Evolutionary conservation across 176 grass and related monocot genomes (phyloP), one percentile per base, ranked within the genome.

Genomic region (Bolboschoenus planiculmis): DNA sequence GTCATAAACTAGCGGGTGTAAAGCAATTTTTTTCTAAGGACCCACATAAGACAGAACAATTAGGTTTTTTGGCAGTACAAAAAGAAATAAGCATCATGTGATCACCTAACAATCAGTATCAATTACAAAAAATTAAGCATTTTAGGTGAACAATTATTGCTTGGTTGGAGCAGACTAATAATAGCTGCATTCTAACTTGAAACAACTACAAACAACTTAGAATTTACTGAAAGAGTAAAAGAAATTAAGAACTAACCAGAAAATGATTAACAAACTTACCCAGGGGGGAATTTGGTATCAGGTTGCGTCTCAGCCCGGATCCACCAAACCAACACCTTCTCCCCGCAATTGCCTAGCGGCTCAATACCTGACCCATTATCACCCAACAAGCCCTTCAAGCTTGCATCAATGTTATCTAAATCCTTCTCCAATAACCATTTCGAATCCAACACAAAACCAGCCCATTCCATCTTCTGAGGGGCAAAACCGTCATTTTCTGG

Each of bases 241-340:
- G 71, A 76, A 39, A 63, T 31, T 20, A 11, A 62, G 42, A 65
- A 65, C 7, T 18, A 46, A 65, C 23, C 10, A 81, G 15, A 42
- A 81, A 29, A 8, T 23, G 40, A 72, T 31, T 35, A 39, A 74
- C 27, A 83, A 83, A 90, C 92, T 90, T 85, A 99, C 96, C 88
- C 87, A 68, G 90, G 60, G 15, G 96, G 96, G 71, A 99, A 99
- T 81, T 93, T 95, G 89, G 91, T 83, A 40, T 90, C 80, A 43
- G 66, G 81, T 30, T 87, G 91, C 0, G 86, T 77, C 30, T 95
- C 96, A 10, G 90, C 94, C 43, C 92, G 90, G 73, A 95, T 72
- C 50, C 92, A 99, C 96, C 96, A 99, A 29, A 92, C 83, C 55
- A 99, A 86, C 15, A 90, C 91, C 34, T 91, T 83, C 87, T 89